Conservation (phyloP, 495 filamentous ascomycete species). For the Talaromyces stipitatus region DNA sequence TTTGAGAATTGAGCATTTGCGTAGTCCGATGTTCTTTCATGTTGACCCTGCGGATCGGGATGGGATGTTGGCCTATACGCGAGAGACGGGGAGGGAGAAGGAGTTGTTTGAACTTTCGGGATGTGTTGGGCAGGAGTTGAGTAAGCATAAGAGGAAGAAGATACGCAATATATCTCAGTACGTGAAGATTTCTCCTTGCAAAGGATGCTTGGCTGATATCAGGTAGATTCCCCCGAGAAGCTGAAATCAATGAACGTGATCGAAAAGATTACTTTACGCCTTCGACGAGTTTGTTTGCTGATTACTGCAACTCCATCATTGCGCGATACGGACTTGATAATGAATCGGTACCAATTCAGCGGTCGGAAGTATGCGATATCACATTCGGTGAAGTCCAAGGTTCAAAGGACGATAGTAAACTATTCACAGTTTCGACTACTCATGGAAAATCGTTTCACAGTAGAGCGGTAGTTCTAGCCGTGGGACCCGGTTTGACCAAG, state of each 20-base stretch:
- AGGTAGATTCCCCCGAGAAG: constrained; percentile 8
- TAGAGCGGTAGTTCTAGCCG: constrained; percentile 47
- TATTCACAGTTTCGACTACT: constrained; percentile 46
- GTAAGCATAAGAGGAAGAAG: constrained; percentile 58
- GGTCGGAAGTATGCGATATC: constrained; percentile 44
- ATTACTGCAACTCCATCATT: constrained; percentile 47
- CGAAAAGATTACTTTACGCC: constrained; percentile 60
- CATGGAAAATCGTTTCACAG: constrained; percentile 37
- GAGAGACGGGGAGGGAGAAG: constrained; percentile 36
- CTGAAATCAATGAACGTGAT: constrained; percentile 55
- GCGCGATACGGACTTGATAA: constrained; percentile 43
- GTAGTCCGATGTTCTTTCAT: constrained; percentile 64
- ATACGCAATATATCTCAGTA: constrained; percentile 19
- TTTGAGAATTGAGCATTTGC: constrained; percentile 50
- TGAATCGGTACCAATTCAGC: constrained; percentile 29
- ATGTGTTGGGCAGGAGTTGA: constrained; percentile 57
- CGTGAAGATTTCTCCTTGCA: not conserved
- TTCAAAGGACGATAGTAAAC: constrained; percentile 14
- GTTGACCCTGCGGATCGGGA: constrained; percentile 57
- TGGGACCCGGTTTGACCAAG: constrained; percentile 47
- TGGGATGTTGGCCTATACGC: constrained; percentile 52
- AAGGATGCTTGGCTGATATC: not conserved
- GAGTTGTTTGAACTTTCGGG: constrained; percentile 51
- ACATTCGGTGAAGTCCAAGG: constrained; percentile 24
- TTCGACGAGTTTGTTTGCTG: constrained; percentile 45